A percentile compares a stretch with the other conserved stretches of the same genome.
These are phyloP conservation scores for Phaeomoniella chlamydospora DNA, from an alignment of 2,329 filamentous ascomycete genomes.

Conservation along the genomic window DNA sequence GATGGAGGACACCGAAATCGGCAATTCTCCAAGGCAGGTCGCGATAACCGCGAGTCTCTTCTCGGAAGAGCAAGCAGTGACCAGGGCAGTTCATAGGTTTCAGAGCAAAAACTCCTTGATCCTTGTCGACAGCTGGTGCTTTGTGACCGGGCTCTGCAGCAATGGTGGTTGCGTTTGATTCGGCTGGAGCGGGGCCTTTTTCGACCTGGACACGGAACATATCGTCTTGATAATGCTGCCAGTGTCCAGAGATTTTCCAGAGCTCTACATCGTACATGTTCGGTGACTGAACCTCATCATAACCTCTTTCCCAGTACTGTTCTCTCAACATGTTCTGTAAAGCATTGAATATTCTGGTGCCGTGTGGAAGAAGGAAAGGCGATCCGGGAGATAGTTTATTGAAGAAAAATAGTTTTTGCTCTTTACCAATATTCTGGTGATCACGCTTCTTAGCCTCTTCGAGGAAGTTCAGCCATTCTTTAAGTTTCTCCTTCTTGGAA, in stretches of 20 bases:
- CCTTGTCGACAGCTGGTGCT: slow-evolving; percentile 26
- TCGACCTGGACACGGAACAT: slow-evolving; percentile 68
- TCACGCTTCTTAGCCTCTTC: slow-evolving; percentile 98
- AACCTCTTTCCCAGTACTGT: slow-evolving; percentile 86
- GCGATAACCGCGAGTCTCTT: slow-evolving; percentile 72
- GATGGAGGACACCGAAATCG: slow-evolving; percentile 88
- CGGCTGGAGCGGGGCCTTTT: slow-evolving; percentile 4
- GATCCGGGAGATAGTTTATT: slow-evolving; percentile 86
- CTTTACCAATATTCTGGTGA: slow-evolving; percentile 82
- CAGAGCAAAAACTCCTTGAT: slow-evolving; percentile 72
- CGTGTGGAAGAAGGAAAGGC: slow-evolving; percentile 83
- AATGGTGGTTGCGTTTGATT: slow-evolving; percentile 6
- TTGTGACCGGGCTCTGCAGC: slow-evolving; percentile 17
- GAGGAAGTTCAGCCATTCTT: slow-evolving; percentile 85
- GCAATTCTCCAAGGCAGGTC: slow-evolving; percentile 86
- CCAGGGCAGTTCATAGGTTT: slow-evolving; percentile 99
- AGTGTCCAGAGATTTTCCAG: slow-evolving; percentile 93
- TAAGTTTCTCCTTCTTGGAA: slow-evolving; percentile 90
- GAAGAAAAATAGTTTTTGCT: slow-evolving; percentile 97
- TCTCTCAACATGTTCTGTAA: slow-evolving; percentile 66
- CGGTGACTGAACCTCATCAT: slow-evolving; percentile 87
- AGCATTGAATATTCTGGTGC: slow-evolving; percentile 85
- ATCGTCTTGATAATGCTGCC: slow-evolving; percentile 86
- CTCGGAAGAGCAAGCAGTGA: slow-evolving; percentile 76
- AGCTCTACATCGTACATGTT: slow-evolving; percentile 91